Conservation (phyloP, 768 basidiomycete genomes). For the Gautieria morchelliformis region DNA sequence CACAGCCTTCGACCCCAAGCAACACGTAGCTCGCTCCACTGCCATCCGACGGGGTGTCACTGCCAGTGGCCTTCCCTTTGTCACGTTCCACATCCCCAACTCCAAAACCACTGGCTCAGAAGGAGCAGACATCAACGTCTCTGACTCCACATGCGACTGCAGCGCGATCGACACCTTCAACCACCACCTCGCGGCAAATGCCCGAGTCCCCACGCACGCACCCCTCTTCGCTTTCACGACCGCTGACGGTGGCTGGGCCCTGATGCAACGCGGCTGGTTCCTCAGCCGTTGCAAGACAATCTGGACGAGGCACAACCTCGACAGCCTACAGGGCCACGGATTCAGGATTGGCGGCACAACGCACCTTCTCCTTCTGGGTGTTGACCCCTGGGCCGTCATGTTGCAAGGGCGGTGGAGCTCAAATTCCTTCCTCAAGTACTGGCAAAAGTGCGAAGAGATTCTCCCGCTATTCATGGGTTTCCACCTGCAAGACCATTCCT, state of each 20-base stretch:
- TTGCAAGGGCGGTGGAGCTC: too few relatives aligned
- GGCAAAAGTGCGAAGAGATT: too few relatives aligned
- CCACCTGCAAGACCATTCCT: too few relatives aligned
- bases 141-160: not conserved
- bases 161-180: not conserved
- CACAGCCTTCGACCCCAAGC: not conserved
- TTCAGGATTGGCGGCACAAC: not conserved
- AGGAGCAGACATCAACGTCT: not conserved
- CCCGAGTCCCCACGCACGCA: not conserved
- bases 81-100: not conserved
- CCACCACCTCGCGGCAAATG: not conserved
- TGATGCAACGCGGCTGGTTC: too few relatives aligned
- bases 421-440: too few relatives aligned
- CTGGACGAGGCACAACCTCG: too few relatives aligned
- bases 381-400: not conserved
- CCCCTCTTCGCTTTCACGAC: slow-evolving; percentile 13
- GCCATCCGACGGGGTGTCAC: not conserved
- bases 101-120: not conserved
- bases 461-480: too few relatives aligned
- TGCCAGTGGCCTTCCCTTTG: not conserved
- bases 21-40: not conserved
- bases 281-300: not conserved
- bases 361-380: not conserved
- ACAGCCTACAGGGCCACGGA: not conserved
- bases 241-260: slow-evolving; percentile 30